phyloP scores from a whole-genome alignment of 306 rosid genomes.

The Acacia confusa region DNA sequence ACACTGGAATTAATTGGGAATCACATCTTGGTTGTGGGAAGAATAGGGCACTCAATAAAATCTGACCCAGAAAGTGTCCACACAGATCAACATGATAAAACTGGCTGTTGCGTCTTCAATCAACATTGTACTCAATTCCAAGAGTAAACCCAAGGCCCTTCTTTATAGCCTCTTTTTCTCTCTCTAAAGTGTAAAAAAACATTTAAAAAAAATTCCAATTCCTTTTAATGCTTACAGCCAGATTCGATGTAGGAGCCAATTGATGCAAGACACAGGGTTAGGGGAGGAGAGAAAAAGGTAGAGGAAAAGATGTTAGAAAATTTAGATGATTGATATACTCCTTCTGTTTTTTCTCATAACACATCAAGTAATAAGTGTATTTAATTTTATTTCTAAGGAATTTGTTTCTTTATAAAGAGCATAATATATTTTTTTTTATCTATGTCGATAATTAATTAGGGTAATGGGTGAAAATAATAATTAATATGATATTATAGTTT shows the following conservation, averaged over 20 bases:
- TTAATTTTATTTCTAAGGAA: no score
- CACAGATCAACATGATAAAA: slow-evolving; percentile 53
- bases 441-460: no score
- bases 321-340: no score
- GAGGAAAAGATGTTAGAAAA: no score
- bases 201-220: not conserved
- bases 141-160: slow-evolving; percentile 36
- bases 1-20: slow-evolving; percentile 36
- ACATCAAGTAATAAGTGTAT: no score
- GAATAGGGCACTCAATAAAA: slow-evolving; percentile 50
- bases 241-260: not conserved
- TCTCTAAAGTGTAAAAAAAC: slow-evolving; percentile 39
- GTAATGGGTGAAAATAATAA: no score
- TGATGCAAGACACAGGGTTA: no score
- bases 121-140: slow-evolving; percentile 46
- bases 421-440: no score
- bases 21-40: slow-evolving; percentile 34
- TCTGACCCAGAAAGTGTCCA: slow-evolving; percentile 41
- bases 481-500: no score
- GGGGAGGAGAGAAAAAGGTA: no score
- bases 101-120: slow-evolving; percentile 33
- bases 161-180: slow-evolving; percentile 41
- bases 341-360: no score
- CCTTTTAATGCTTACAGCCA: not conserved
- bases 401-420: no score